Conservation (phyloP, 2,329 filamentous ascomycete genomes). For the Arthrobotrys conoides region DNA sequence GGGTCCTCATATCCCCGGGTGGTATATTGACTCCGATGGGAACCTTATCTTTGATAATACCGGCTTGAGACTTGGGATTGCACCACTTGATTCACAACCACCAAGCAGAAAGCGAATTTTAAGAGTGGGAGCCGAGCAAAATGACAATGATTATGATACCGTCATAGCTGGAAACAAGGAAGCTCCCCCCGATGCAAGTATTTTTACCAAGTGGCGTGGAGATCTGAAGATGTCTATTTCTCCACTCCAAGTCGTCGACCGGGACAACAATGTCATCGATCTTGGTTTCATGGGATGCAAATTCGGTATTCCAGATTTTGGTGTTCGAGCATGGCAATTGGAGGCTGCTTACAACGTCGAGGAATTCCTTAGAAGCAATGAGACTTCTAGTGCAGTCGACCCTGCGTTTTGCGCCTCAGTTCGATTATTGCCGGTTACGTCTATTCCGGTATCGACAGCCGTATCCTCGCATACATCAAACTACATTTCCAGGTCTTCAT, state of each 20-base stretch:
- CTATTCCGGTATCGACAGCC: constrained; percentile 2
- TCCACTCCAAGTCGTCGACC: constrained; percentile 9
- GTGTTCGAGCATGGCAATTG: constrained; percentile 21
- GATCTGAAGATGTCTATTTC: not conserved
- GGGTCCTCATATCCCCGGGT: constrained; percentile 14
- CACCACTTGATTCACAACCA: constrained; percentile 10
- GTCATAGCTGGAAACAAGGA: constrained; percentile 14
- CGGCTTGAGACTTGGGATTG: constrained; percentile 31
- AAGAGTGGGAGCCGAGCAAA: not conserved
- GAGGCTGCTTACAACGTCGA: constrained; percentile 24
- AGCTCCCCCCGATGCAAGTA: not conserved
- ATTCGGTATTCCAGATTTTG: constrained; percentile 2
- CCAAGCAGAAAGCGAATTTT: not conserved
- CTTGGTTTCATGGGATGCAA: constrained; percentile 32
- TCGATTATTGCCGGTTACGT: constrained; percentile 12
- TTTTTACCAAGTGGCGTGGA: constrained; percentile 13
- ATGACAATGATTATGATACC: constrained; percentile 22
- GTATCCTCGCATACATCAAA: constrained; percentile 20
- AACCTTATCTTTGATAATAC: constrained; percentile 40
- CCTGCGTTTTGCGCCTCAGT: constrained; percentile 19
- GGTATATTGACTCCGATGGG: constrained; percentile 37
- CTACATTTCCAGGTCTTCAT: constrained; percentile 18
- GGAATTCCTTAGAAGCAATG: not conserved
- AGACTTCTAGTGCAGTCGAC: not conserved
- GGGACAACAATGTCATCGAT: not conserved